Evolutionary conservation across 2,329 filamentous ascomycete genomes (phyloP).

Genomic region (Calonectria leucothoes): DNA sequence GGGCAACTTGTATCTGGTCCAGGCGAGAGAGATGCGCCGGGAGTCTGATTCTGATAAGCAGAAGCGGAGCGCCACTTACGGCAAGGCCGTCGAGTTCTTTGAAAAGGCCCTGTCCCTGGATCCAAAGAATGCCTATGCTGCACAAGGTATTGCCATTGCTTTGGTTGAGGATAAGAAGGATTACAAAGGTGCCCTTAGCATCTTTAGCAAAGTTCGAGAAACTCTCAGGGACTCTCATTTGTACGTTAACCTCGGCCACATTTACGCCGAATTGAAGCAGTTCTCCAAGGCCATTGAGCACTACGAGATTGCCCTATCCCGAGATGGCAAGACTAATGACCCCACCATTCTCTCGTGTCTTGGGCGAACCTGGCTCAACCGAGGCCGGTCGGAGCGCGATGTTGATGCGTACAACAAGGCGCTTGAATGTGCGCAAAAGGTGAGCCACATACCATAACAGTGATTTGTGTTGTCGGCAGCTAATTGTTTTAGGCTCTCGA

Average conservation of each 20-base stretch:
- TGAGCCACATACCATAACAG: conserved; percentile 46
- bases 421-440: conserved; percentile 72
- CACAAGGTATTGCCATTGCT: conserved; percentile 94
- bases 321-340: conserved; percentile 80
- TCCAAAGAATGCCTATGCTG: conserved; percentile 93
- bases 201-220: conserved; percentile 91
- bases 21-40: conserved; percentile 93
- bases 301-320: conserved; percentile 87
- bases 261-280: conserved; percentile 90
- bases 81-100: conserved; percentile 96
- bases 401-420: conserved; percentile 68
- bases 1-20: conserved; percentile 90
- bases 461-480: not conserved
- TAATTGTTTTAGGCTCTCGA: conserved; percentile 72
- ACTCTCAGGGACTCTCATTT: conserved; percentile 90
- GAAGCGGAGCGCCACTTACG: conserved; percentile 87
- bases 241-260: conserved; percentile 92
- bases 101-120: conserved; percentile 98
- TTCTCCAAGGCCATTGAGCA: conserved; percentile 93
- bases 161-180: conserved; percentile 96
- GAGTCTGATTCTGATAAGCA: conserved; percentile 91
- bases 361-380: conserved; percentile 87
- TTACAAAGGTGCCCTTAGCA: conserved; percentile 81
- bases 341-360: conserved; percentile 85
- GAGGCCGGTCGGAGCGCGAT: conserved; percentile 73